Percentiles rank a stretch among this genome's conserved stretches.
These are phyloP conservation scores for Physcomitrellopsis africana DNA, from an alignment of 225 moss, liverwort and hornwort genomes.

Conservation along the genomic window DNA sequence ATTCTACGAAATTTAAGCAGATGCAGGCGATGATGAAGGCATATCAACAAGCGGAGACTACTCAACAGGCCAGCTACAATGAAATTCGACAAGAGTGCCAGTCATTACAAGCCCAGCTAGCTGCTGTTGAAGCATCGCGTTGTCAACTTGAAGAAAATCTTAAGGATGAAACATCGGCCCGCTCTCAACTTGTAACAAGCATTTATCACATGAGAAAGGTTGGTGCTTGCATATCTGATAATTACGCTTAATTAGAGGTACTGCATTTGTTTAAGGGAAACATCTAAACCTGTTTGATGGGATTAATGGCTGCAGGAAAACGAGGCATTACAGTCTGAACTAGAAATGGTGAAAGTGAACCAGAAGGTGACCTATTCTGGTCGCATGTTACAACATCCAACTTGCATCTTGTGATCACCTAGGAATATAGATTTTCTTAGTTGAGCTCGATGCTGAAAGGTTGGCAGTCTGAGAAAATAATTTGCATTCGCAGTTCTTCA, in stretches of 20 bases:
- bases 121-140: slow-evolving; percentile 51
- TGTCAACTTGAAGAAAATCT: slow-evolving; percentile 55
- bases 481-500: slow-evolving; percentile 66
- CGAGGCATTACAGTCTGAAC: slow-evolving; percentile 70
- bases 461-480: slow-evolving; percentile 2
- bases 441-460: neutral
- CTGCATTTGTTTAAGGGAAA: neutral
- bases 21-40: slow-evolving; percentile 78
- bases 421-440: neutral
- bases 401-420: neutral
- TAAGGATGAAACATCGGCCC: slow-evolving; percentile 61
- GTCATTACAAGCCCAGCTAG: slow-evolving; percentile 50
- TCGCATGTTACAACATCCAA: neutral
- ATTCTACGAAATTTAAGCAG: slow-evolving; percentile 88
- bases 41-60: slow-evolving; percentile 49
- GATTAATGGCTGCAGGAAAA: slow-evolving; percentile 66
- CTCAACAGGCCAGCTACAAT: slow-evolving; percentile 26
- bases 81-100: slow-evolving; percentile 56
- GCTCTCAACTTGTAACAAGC: slow-evolving; percentile 58
- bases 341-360: slow-evolving; percentile 88
- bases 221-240: neutral
- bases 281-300: slow-evolving; percentile 11
- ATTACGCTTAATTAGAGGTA: neutral
- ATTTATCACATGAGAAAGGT: slow-evolving; percentile 62
- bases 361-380: slow-evolving; percentile 70